Base-by-base conservation (phyloP, 108 stramenopile species). In the Conticribra weissflogii region DNA sequence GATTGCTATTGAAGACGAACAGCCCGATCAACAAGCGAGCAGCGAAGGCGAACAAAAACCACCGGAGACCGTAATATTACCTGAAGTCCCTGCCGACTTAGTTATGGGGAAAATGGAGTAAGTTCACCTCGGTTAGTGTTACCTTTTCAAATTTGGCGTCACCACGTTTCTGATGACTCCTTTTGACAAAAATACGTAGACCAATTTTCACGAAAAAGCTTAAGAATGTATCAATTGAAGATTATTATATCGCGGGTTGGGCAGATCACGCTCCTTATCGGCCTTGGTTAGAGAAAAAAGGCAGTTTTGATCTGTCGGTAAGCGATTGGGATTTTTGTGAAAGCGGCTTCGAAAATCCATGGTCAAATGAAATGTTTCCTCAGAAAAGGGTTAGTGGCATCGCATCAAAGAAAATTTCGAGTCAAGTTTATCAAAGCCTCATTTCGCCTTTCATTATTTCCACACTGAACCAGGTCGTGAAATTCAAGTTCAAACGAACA, bases 401-500 rank as follows among this genome's bases (percentile, higher is more conserved):
- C 14, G 25, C 22, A 28, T 29, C 29, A 0, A n/a, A 41, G 45
- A 24, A 23, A 21, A 41, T 57, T 49, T 2, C 17, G 15, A n/a
- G n/a, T n/a, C n/a, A n/a, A n/a, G n/a, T n/a, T n/a, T n/a, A n/a
- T n/a, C n/a, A n/a, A n/a, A n/a, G n/a, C n/a, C n/a, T n/a, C 29
- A 31, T 60, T 25, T 41, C 47, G n/a, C 15, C 3, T 7, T 50
- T 68, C 14, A 21, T 57, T 2, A 54, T 15, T 68, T 4, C 18
- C 63, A 9, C 2, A 28, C 18, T 41, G 0, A 25, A 7, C 15
- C 29, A 74, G 71, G 62, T 70, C 22, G 79, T 89, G 23, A 83
- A 59, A 53, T 94, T 89, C 71, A 81, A 86, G 50, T 85, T 91
- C 71, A 85, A 79, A 33, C 69, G 94, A 23, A 92, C 86, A 5